Percentiles rank a stretch among this genome's conserved stretches.
Evolutionary conservation across 2,329 filamentous ascomycete species (phyloP).

Genomic region (Achaetomium macrosporum): DNA sequence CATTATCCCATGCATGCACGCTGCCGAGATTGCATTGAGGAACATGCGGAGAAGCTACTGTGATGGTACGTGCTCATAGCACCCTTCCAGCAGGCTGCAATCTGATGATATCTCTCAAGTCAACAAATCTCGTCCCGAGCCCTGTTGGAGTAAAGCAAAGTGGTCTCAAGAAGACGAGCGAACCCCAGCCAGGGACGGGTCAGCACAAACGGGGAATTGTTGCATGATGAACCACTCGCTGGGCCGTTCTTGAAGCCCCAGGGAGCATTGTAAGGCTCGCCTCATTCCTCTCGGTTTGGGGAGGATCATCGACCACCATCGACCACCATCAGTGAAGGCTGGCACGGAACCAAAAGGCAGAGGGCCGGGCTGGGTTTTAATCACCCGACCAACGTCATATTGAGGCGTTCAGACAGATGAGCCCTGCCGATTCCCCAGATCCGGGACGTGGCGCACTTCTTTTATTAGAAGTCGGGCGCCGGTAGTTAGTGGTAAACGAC

Average conservation of each 20-base stretch:
- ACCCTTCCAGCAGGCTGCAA: neutral
- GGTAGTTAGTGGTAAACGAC: neutral
- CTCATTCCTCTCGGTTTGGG: no score
- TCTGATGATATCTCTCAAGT: neutral
- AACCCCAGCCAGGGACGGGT: no score
- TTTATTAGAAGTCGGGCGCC: conserved; percentile 23
- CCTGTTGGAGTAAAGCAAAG: no score
- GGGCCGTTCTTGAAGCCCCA: no score
- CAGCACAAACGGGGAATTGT: no score
- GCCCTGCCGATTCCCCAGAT: conserved; percentile 18
- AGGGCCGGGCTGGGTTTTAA: conserved; percentile 10
- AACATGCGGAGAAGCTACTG: conserved; percentile 1
- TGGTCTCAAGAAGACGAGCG: no score
- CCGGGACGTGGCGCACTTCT: conserved; percentile 20
- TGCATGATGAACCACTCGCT: no score
- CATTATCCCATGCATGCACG: conserved; percentile 9
- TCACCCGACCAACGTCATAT: conserved; percentile 2
- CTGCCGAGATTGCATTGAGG: conserved; percentile 17
- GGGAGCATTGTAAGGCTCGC: no score
- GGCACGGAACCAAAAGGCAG: conserved; percentile 15
- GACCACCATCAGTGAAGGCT: conserved; percentile 15
- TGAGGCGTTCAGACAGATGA: conserved; percentile 5
- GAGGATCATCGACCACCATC: neutral
- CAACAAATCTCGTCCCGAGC: no score
- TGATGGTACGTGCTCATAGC: neutral